A percentile compares a stretch with the other conserved stretches of the same genome.
Conservation (phyloP, 164 flowering plant genomes). For the Liquidambar formosana region DNA sequence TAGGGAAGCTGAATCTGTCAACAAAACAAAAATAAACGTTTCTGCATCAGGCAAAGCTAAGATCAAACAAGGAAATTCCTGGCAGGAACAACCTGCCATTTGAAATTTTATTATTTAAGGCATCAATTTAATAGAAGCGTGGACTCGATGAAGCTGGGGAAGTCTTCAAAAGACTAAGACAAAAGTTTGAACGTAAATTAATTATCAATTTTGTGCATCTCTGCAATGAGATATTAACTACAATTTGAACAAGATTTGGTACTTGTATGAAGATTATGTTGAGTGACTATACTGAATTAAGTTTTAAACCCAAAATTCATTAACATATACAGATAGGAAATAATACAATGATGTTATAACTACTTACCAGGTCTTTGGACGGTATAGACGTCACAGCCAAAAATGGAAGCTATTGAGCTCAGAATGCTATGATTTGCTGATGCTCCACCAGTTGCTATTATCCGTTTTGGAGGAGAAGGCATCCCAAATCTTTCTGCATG, state of each 20-base stretch:
- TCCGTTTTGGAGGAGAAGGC: constrained; percentile 86
- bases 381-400: constrained; percentile 81
- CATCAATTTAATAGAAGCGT: no score
- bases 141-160: no score
- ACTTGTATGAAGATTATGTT: no score
- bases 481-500: constrained; percentile 91
- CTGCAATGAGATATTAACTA: no score
- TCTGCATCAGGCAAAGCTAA: neutral
- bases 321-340: neutral
- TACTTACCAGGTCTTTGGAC: constrained; percentile 77
- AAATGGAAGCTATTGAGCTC: constrained; percentile 61
- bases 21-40: neutral
- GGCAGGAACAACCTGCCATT: neutral
- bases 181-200: no score
- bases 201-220: no score
- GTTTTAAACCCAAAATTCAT: neutral
- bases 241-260: no score
- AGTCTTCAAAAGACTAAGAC: no score
- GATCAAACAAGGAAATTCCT: neutral
- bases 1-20: constrained; percentile 89
- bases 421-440: constrained; percentile 79
- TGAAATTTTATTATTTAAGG: neutral
- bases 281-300: neutral
- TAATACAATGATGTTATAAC: neutral
- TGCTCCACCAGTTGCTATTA: constrained; percentile 97